Conservation (phyloP, 257 asterid genomes). For the Linderniella brevidens region DNA sequence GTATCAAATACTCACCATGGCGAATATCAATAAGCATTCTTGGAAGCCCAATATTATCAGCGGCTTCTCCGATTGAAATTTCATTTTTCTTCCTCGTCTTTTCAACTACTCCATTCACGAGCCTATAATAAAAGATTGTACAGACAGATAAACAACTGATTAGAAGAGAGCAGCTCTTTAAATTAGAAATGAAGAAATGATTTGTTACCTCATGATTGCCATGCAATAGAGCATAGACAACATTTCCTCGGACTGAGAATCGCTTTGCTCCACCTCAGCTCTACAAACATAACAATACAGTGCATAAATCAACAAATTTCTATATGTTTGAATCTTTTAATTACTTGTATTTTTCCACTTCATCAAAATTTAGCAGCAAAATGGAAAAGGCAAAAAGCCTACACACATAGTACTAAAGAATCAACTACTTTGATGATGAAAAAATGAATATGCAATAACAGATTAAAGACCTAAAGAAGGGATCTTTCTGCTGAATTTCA, state of each 20-base stretch:
- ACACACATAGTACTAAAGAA: neutral
- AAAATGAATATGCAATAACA: neutral
- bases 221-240: conserved; percentile 57
- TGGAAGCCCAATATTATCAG: conserved; percentile 62
- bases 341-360: neutral
- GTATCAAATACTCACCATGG: conserved; percentile 36
- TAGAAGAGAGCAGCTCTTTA: conserved; percentile 5
- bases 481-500: conserved; percentile 80
- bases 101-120: conserved; percentile 78
- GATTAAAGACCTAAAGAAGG: conserved; percentile 37
- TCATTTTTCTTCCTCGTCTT: conserved; percentile 58
- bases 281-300: conserved; percentile 18
- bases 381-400: neutral
- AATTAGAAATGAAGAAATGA: conserved; percentile 2
- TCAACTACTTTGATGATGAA: neutral
- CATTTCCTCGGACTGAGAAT: conserved; percentile 52
- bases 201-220: conserved; percentile 63
- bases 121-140: conserved; percentile 24
- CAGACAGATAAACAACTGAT: conserved; percentile 1
- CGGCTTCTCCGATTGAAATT: conserved; percentile 75
- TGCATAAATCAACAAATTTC: neutral
- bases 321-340: neutral
- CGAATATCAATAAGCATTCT: conserved; percentile 88
- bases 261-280: conserved; percentile 26
- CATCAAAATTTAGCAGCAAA: no score